Conservation (phyloP, 805 yeast species). For the Ogataea methylovora region DNA sequence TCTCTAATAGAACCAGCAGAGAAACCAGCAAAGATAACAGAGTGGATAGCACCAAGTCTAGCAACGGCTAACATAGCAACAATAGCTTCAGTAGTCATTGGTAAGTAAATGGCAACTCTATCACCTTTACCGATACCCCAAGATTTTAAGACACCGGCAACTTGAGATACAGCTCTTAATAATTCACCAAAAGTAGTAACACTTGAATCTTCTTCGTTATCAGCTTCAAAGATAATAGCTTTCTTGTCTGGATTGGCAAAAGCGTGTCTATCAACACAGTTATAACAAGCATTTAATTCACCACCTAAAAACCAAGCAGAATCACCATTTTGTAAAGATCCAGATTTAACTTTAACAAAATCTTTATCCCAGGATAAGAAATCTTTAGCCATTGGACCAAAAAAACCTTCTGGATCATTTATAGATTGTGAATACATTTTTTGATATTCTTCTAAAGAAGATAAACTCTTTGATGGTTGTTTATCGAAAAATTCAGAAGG, state of each 20-base stretch:
- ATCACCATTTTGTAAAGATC: constrained; percentile 68
- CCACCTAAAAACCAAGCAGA: constrained; percentile 94
- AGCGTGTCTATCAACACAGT: constrained; percentile 96
- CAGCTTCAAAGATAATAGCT: constrained; percentile 90
- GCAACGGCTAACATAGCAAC: constrained; percentile 90
- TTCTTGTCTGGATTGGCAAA: constrained; percentile 75
- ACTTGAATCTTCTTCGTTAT: constrained; percentile 69
- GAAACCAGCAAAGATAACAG: constrained; percentile 96
- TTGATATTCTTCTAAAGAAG: constrained; percentile 60
- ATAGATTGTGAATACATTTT: constrained; percentile 67
- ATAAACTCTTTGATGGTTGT: constrained; percentile 55
- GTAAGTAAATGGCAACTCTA: constrained; percentile 91
- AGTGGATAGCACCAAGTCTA: constrained; percentile 92
- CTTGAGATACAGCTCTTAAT: constrained; percentile 73
- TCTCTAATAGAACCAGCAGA: constrained; percentile 88
- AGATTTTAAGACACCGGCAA: constrained; percentile 74
- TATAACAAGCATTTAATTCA: constrained; percentile 85
- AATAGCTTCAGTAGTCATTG: constrained; percentile 96
- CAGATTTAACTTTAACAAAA: constrained; percentile 56
- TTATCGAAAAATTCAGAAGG: constrained; percentile 48
- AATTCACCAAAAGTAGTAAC: constrained; percentile 81
- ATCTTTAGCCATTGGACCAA: constrained; percentile 68
- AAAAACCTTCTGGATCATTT: constrained; percentile 71
- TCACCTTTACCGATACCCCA: constrained; percentile 94
- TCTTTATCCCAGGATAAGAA: constrained; percentile 75